Base-by-base conservation (phyloP, 1,284 basidiomycete genomes). In the Dichomitus squalens region DNA sequence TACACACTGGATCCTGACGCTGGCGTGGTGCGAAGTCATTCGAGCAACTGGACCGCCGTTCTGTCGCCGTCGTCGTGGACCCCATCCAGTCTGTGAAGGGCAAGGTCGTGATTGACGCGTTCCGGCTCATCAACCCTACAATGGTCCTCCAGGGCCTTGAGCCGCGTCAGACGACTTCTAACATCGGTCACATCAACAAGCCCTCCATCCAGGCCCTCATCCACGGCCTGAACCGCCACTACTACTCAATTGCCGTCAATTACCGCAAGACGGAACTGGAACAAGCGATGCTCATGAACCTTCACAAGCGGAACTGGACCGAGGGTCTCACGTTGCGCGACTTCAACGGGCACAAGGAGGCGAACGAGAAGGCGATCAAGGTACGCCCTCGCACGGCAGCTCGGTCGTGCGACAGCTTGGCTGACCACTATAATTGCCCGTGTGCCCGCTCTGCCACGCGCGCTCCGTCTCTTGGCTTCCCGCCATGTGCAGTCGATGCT, bases 41-140 rank as follows among this genome's bases (percentile, higher is more conserved):
- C 72, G 97, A 99, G 78, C 92, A 92, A 68, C 88, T 99, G 64
- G 92, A 98, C 73, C 83, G 89, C 49, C 91, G 96, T 55, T 95
- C 96, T 7, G 97, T 99, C 41, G 96, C 97, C 41, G 96, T 99
- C 49, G 97, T 99, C 64, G 88, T 99, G 59, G 97, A 99, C 75
- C 97, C 97, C 31, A 99, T 99, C 70, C 97, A 99, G 76, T 98
- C 96, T 27, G 97, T 99, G 68, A 96, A 98, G 65, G 95, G 95
- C 55, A 96, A 96, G 74, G 97, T 99, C 44, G 97, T 99, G 58
- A 98, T 99, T 65, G 97, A 99, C 76, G 97, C 97, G 7, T 99
- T 99, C 84, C 90, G 97, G 60, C 88, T 95, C 43, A 98, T 98
- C 76, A 90, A 91, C 71, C 92, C 95, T 33, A 87, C 92, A 66